Conservation (phyloP, 768 basidiomycete genomes). For the Neoboletus subvelutipes region DNA sequence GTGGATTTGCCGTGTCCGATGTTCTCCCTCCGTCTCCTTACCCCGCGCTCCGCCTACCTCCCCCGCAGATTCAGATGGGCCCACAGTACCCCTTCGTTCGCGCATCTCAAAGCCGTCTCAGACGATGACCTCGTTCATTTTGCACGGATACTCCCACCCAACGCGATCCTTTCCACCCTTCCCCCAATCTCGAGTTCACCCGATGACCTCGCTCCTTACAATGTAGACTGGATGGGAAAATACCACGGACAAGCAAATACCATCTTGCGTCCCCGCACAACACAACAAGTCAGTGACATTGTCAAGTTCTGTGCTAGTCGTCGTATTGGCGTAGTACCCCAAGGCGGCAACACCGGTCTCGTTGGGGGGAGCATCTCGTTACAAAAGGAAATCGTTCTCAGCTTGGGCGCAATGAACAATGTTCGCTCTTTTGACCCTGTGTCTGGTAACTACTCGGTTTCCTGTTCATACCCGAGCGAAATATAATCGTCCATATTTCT, state of each 20-base stretch:
- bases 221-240: constrained; percentile 96
- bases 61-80: constrained; percentile 22
- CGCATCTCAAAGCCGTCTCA: constrained; percentile 48
- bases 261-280: constrained; percentile 86
- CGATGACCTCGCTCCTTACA: constrained; percentile 75
- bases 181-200: constrained; percentile 44
- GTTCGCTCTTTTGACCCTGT: constrained; percentile 83
- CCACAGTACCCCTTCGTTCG: constrained; percentile 22
- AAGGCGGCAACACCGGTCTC: constrained; percentile 97
- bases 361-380: constrained; percentile 94
- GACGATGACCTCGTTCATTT: constrained; percentile 66
- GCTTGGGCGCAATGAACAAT: constrained; percentile 75
- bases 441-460: constrained; percentile 52
- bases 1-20: background rate
- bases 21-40: constrained; percentile 8
- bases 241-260: constrained; percentile 83
- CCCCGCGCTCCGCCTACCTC: background rate
- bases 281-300: constrained; percentile 84
- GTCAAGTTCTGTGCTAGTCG: constrained; percentile 83
- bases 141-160: constrained; percentile 57
- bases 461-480: constrained; percentile 1
- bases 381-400: constrained; percentile 84
- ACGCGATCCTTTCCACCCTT: constrained; percentile 69
- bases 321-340: constrained; percentile 89
- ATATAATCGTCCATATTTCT: constrained; percentile 6